Conservation (phyloP, 306 rosid species). For the Dalbergia oliveri region DNA sequence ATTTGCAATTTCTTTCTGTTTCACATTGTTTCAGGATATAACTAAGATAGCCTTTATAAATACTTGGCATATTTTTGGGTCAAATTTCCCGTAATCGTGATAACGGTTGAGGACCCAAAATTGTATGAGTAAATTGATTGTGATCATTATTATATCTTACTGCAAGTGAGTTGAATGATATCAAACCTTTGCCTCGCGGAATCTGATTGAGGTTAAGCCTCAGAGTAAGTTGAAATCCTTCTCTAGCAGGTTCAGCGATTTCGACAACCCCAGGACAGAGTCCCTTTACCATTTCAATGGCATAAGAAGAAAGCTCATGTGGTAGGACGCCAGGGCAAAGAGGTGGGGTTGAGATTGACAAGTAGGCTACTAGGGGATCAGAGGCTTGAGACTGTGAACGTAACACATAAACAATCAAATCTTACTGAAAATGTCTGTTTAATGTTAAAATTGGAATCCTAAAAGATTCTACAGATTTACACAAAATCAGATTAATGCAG, state of each 20-base stretch:
- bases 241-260: slow-evolving; percentile 69
- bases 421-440: slow-evolving; percentile 11
- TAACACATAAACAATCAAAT: slow-evolving; percentile 37
- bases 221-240: slow-evolving; percentile 81
- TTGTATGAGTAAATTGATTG: background rate
- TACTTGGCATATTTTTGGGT: too few species aligned
- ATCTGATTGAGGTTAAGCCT: slow-evolving; percentile 67
- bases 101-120: too few species aligned
- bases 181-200: slow-evolving; percentile 66
- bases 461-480: background rate
- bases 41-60: too few species aligned
- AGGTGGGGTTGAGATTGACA: slow-evolving; percentile 79
- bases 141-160: background rate
- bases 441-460: slow-evolving; percentile 20
- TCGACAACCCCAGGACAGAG: slow-evolving; percentile 62
- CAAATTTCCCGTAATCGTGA: too few species aligned
- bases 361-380: slow-evolving; percentile 57
- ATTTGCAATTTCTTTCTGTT: background rate
- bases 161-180: slow-evolving; percentile 27
- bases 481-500: background rate
- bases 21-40: too few species aligned
- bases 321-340: slow-evolving; percentile 65
- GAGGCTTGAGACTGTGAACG: slow-evolving; percentile 67
- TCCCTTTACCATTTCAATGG: slow-evolving; percentile 69
- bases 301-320: slow-evolving; percentile 54